Percentiles rank a stretch among this genome's conserved stretches.
Conservation (phyloP, 768 basidiomycete genomes). For the Lactifluus rugatus region DNA sequence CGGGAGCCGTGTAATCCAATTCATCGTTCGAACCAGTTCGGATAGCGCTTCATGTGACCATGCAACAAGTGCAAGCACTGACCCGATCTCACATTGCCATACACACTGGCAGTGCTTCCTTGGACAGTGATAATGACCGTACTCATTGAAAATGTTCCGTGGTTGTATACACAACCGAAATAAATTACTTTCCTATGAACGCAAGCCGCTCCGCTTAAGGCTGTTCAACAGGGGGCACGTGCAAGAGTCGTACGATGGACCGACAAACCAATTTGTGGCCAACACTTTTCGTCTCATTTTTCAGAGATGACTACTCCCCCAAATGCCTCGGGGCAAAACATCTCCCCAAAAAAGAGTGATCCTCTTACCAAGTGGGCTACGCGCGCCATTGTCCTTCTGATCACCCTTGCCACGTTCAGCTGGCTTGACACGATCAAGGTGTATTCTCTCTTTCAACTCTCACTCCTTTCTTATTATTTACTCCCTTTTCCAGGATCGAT, state of each 20-base stretch:
- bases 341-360: background rate
- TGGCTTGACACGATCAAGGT: constrained; percentile 20
- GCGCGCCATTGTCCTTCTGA: background rate
- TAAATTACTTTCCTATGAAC: no score
- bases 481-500: constrained; percentile 47
- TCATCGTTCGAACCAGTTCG: constrained; percentile 15
- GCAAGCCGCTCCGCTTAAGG: no score
- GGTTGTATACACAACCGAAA: no score
- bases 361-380: constrained; percentile 11
- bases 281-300: no score
- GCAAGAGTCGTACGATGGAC: background rate
- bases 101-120: background rate
- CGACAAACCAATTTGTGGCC: no score
- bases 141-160: no score
- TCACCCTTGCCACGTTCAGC: constrained; percentile 7
- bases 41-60: background rate
- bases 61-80: no score
- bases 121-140: background rate
- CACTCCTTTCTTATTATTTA: background rate
- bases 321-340: background rate
- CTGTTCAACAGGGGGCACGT: no score
- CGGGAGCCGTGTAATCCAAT: background rate
- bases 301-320: background rate
- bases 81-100: no score
- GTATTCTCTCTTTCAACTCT: no score